A percentile compares a stretch with the other conserved stretches of the same genome.
Conservation (phyloP, 352 stramenopile genomes). For the Phytophthora nicotianae region DNA sequence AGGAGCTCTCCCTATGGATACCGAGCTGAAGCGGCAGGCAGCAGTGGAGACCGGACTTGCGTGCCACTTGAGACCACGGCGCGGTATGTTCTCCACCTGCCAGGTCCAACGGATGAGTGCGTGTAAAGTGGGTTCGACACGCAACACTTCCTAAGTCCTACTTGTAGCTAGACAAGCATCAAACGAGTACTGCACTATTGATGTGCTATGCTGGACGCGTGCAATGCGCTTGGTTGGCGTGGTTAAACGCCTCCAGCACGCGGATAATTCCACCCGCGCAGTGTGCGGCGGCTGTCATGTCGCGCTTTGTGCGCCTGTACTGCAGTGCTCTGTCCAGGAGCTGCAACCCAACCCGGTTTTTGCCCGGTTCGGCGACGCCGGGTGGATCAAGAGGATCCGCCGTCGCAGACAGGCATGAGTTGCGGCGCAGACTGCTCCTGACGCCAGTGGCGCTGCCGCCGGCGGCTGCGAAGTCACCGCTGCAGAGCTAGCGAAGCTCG, state of each 20-base stretch:
- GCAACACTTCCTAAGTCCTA: background rate
- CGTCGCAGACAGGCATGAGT: slow-evolving; percentile 17
- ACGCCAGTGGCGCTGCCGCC: background rate
- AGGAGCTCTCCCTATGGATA: background rate
- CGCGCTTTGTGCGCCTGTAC: slow-evolving; percentile 18
- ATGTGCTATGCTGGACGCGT: background rate
- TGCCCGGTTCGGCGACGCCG: slow-evolving; percentile 17
- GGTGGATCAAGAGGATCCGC: slow-evolving; percentile 14
- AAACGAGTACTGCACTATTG: too few species aligned
- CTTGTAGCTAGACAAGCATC: background rate
- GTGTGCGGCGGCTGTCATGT: slow-evolving; percentile 15
- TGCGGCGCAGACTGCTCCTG: slow-evolving; percentile 3
- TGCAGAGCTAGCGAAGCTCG: background rate
- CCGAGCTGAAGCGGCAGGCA: background rate
- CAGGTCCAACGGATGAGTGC: slow-evolving; percentile 14
- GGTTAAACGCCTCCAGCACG: background rate
- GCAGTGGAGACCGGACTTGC: slow-evolving; percentile 8
- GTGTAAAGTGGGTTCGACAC: slow-evolving; percentile 1
- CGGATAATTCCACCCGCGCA: slow-evolving; percentile 16
- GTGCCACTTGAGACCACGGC: slow-evolving; percentile 22
- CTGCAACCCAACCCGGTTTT: slow-evolving; percentile 27
- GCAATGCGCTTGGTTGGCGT: background rate
- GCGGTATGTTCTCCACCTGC: slow-evolving; percentile 6
- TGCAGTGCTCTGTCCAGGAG: slow-evolving; percentile 30
- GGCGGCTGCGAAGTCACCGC: background rate